Conservation (phyloP, 208 protist genomes). For the Acanthamoeba healyi region DNA sequence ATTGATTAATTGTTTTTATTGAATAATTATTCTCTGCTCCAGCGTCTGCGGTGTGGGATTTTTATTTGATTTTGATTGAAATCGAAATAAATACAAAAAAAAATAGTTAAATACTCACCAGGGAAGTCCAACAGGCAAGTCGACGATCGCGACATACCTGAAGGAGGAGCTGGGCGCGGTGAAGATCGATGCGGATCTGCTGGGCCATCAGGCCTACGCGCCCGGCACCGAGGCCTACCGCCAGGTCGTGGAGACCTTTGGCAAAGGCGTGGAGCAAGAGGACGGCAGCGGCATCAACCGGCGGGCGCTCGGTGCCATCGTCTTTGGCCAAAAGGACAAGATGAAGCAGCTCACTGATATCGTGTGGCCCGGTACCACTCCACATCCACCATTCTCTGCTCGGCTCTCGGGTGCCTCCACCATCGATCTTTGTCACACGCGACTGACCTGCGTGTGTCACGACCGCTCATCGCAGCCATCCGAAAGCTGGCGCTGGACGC, state of each 20-base stretch:
- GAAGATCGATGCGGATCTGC: constrained; percentile 30
- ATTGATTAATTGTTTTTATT: no score
- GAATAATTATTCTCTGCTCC: no score
- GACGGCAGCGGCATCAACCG: constrained; percentile 38
- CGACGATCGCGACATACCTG: background rate
- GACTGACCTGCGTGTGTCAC: no score
- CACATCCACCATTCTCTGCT: no score
- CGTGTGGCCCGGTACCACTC: constrained; percentile 33
- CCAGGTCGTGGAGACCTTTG: constrained; percentile 26
- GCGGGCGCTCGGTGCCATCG: constrained; percentile 25
- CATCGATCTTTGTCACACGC: background rate
- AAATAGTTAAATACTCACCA: background rate
- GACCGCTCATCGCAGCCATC: background rate
- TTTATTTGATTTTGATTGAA: no score
- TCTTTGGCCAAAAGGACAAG: constrained; percentile 52
- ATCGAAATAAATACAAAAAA: background rate
- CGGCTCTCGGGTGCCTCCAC: background rate
- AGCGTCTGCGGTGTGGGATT: no score
- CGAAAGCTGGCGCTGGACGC: constrained; percentile 16
- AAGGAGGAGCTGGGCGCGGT: constrained; percentile 37
- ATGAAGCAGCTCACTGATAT: constrained; percentile 57
- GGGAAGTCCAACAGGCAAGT: constrained; percentile 17
- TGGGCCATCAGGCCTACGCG: constrained; percentile 43
- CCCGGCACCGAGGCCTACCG: constrained; percentile 26
- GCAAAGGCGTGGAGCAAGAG: constrained; percentile 3